Conservation (phyloP, 2,329 filamentous ascomycete species). For the Chrysoporthe puriensis region DNA sequence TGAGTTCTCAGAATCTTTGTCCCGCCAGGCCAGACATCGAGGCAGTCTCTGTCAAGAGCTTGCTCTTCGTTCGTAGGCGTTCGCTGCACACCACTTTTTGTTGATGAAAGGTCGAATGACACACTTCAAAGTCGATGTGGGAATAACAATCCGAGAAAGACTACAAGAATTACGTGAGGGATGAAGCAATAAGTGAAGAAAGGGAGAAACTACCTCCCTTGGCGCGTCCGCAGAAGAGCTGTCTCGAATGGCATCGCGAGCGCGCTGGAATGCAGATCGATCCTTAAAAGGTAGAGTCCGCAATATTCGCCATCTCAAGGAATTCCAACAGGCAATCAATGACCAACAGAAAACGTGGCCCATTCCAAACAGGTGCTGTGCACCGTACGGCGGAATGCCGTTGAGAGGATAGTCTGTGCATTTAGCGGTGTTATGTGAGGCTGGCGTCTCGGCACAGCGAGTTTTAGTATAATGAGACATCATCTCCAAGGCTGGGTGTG, state of each 20-base stretch:
- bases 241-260: slow-evolving; percentile 10
- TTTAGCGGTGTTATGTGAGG: neutral
- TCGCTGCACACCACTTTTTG: neutral
- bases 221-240: slow-evolving; percentile 18
- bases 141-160: neutral
- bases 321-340: slow-evolving; percentile 7
- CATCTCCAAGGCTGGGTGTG: slow-evolving; percentile 1
- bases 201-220: slow-evolving; percentile 15
- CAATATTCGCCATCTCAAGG: slow-evolving; percentile 13
- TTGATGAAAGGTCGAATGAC: neutral
- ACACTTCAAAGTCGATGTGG: neutral
- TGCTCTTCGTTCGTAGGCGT: neutral
- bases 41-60: neutral
- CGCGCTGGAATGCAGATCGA: slow-evolving; percentile 24
- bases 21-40: neutral
- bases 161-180: slow-evolving; percentile 16
- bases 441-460: slow-evolving; percentile 8
- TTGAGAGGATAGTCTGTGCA: neutral
- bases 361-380: slow-evolving; percentile 8
- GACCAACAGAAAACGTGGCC: neutral
- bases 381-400: neutral
- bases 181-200: slow-evolving; percentile 21
- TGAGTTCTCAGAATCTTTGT: slow-evolving; percentile 3
- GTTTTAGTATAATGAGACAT: slow-evolving; percentile 6
- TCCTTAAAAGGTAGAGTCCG: slow-evolving; percentile 18